Evolutionary conservation across 495 filamentous ascomycete genomes (phyloP), one percentile per base, ranked within the genome.

Genomic region (Penicillium antarcticum): DNA sequence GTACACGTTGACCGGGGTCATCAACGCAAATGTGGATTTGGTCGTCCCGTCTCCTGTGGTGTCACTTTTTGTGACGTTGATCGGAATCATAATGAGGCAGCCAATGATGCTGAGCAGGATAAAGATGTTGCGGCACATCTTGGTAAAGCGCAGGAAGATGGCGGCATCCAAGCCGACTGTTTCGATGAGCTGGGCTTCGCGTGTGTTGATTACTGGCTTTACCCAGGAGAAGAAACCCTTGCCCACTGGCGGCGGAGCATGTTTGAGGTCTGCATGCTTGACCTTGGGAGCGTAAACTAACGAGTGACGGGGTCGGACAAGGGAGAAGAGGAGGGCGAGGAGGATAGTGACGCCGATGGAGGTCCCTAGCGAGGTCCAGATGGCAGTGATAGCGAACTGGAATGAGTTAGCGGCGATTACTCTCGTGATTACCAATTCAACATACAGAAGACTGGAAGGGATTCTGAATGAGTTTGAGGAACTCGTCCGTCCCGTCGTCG

Each of bases 41-140:
- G 61, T 54, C 34, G 52, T 56, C 13, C 45, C 50, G 39, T 48
- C 55, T 14, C 50, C 56, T 18, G 70, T 64, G 44, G 53, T 26
- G 8, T 54, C 68, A 46, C 77, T 81, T 31, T 81, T 69, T 0
- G 79, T 73, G 42, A 90, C 67, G 60, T 96, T 94, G 57, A 95
- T 71, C 3, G 94, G 95, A 48, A 97, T 88, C 64, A 97, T 75
- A 47, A 97, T 79, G 29, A 73, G 69, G 59, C 87, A 90, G 4
- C 89, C 91, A 24, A 96, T 66, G 17, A 95, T 60, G 42, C 83
- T 80, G 58, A 96, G 70, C 29, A 80, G 60, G 44, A 87, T 71
- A 59, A 97, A 94, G 29, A 98, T 86, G 59, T 95, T 91, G 42
- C 94, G 86, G 64, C 89, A 92, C 92, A 98, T 96, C 43, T 82